Evolutionary conservation across 306 rosid genomes (phyloP).

Genomic region (Senna tora): DNA sequence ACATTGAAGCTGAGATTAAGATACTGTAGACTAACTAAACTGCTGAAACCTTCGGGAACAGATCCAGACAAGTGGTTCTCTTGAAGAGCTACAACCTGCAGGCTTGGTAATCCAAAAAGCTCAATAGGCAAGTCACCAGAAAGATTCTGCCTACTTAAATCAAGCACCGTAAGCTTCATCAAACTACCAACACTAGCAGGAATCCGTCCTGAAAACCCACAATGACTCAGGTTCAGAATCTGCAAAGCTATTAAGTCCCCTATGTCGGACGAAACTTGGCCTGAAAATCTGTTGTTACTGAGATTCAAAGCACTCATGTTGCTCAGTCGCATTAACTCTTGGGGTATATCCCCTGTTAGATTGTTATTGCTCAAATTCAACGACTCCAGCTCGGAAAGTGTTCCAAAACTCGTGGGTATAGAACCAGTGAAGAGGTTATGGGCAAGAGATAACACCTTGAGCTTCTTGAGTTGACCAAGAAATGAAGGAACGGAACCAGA

Average conservation of each 20-base stretch:
- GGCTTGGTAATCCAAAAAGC: slow-evolving; percentile 73
- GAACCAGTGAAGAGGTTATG: slow-evolving; percentile 58
- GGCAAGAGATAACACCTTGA: slow-evolving; percentile 60
- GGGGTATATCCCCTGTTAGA: slow-evolving; percentile 59
- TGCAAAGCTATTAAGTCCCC: slow-evolving; percentile 61
- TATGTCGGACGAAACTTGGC: slow-evolving; percentile 44
- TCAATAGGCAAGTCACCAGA: slow-evolving; percentile 74
- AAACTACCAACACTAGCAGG: slow-evolving; percentile 64
- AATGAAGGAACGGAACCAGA: slow-evolving; percentile 58
- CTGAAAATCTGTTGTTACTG: slow-evolving; percentile 66
- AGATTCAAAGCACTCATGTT: slow-evolving; percentile 71
- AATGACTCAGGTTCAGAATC: slow-evolving; percentile 66
- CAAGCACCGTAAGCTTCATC: slow-evolving; percentile 68
- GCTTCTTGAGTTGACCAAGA: slow-evolving; percentile 47
- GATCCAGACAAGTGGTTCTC: slow-evolving; percentile 65
- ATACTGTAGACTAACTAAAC: slow-evolving; percentile 58
- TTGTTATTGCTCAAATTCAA: slow-evolving; percentile 65
- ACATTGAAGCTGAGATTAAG: slow-evolving; percentile 70
- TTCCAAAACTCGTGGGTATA: slow-evolving; percentile 57
- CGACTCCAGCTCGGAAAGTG: slow-evolving; percentile 51
- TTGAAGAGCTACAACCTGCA: slow-evolving; percentile 67
- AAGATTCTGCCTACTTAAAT: slow-evolving; percentile 76
- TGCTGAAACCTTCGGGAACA: slow-evolving; percentile 89
- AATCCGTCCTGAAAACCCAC: slow-evolving; percentile 69
- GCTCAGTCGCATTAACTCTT: slow-evolving; percentile 53